These are phyloP conservation scores for Claviceps sp. DNA, from an alignment of 2,329 filamentous ascomycete species.

Conservation along the genomic window DNA sequence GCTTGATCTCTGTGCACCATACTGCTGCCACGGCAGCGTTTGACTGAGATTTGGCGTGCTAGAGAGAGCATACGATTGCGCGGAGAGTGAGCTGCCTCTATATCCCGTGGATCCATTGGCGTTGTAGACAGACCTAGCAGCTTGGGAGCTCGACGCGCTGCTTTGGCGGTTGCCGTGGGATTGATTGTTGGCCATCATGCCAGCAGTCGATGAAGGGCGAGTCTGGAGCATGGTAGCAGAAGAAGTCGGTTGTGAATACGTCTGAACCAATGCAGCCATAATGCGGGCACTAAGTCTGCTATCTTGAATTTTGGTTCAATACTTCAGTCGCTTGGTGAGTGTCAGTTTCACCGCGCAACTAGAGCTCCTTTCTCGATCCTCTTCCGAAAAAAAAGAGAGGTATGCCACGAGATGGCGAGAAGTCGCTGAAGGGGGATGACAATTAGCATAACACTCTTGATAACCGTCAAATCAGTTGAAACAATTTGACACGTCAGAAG, in stretches of 20 bases:
- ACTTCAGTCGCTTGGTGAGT: background rate
- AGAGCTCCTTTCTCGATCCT: background rate
- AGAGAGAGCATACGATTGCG: slow-evolving; percentile 68
- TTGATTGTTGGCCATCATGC: slow-evolving; percentile 37
- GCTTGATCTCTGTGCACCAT: slow-evolving; percentile 32
- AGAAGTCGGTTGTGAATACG: slow-evolving; percentile 62
- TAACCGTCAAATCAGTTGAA: background rate
- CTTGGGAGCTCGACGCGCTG: slow-evolving; percentile 21
- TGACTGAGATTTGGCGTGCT: slow-evolving; percentile 53
- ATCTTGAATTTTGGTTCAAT: background rate
- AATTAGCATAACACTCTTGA: background rate
- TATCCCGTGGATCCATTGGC: slow-evolving; percentile 31
- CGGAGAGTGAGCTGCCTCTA: slow-evolving; percentile 42
- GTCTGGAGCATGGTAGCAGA: slow-evolving; percentile 66
- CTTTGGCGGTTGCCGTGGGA: slow-evolving; percentile 39
- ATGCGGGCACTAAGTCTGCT: slow-evolving; percentile 20
- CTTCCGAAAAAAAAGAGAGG: background rate
- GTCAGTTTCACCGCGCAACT: background rate
- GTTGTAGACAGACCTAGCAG: slow-evolving; percentile 18
- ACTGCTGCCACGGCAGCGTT: slow-evolving; percentile 37
- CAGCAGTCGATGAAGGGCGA: slow-evolving; percentile 43
- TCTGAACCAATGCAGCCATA: slow-evolving; percentile 79
- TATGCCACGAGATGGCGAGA: background rate
- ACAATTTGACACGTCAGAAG: background rate
- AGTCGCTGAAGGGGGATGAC: background rate